Base-by-base conservation (phyloP, 2,329 filamentous ascomycete species). In the Trichoderma gracile region DNA sequence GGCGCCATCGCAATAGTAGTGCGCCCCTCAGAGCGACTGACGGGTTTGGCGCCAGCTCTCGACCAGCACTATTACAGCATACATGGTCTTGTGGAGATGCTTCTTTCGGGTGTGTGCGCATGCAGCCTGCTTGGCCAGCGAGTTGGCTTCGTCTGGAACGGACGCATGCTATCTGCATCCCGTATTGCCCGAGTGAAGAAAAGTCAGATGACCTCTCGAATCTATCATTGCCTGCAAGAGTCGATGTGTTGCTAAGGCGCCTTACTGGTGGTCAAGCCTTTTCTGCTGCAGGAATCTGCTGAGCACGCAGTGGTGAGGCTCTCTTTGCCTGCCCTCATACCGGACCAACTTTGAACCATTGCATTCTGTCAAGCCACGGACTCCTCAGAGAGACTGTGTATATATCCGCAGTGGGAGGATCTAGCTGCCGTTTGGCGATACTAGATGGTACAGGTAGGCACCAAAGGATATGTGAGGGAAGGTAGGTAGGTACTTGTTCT, bases 241-340 rank as follows among this genome's bases (percentile, higher is more conserved):
- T 33, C 33, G 17, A 21, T 25, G 52, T 42, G 33, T 14, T 40
- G 33, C 30, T 17, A 33, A 40, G 19, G 58, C 33, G 17, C 58
- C 23, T 25, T 21, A 23, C 8, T 45, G 17, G 23, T 15, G 21
- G 42, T 54, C 7, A 27, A 38, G 3, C 14, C 23, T 19, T 55
- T 33, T 47, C 21, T 14, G 5, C 52, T 55, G 19, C 9, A 56
- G 43, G 19, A 43, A n/a, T 21, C 40, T n/a, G 54, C 40, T 38
- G 58, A 59, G 55, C 42, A 40, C 42, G 40, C 52, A 38, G 58
- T 64, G 47, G 42, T 47, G 38, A 59, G 42, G 54, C 47, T 30
- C 27, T 54, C 27, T 14, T 54, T 14, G 19, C 33, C 21, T 25
- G 30, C 17, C 25, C 17, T 33, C n/a, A 42, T 38, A 33, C 9